Conservation (phyloP, 345 rosid species). For the Punica granatum region DNA sequence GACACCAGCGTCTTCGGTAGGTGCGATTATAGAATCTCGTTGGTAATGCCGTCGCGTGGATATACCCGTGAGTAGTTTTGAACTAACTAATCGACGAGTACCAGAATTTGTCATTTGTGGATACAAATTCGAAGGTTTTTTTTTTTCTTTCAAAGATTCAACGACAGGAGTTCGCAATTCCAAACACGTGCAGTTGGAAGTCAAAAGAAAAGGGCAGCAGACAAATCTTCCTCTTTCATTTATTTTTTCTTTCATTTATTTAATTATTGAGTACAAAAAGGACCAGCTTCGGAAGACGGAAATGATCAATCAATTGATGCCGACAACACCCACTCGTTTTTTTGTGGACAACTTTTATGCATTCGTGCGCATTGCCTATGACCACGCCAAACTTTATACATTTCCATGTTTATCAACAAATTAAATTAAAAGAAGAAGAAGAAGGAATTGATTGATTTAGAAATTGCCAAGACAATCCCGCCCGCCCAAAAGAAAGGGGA, state of each 20-base stretch:
- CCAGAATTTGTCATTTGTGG: constrained; percentile 1
- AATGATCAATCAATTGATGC: background rate
- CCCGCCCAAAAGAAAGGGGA: too few relatives aligned
- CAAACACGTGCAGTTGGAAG: background rate
- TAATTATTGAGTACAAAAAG: background rate
- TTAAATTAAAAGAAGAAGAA: background rate
- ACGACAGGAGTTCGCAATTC: background rate
- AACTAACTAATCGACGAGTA: background rate
- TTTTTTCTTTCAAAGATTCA: background rate
- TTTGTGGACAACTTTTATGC: background rate
- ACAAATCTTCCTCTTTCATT: too few relatives aligned
- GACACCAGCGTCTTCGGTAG: too few relatives aligned
- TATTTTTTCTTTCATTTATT: too few relatives aligned
- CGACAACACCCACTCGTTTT: background rate
- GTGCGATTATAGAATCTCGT: too few relatives aligned
- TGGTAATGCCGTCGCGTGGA: too few relatives aligned
- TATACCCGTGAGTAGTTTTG: too few relatives aligned
- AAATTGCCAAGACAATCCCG: too few relatives aligned
- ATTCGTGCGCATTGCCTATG: background rate
- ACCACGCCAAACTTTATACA: background rate
- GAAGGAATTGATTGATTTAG: too few relatives aligned
- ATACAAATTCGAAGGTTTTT: too few relatives aligned
- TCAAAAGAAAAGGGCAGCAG: background rate
- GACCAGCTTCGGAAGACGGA: background rate
- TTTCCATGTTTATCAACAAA: too few relatives aligned